Base-by-base conservation (phyloP, 2,329 filamentous ascomycete genomes). In the Xylariaceae sp. region DNA sequence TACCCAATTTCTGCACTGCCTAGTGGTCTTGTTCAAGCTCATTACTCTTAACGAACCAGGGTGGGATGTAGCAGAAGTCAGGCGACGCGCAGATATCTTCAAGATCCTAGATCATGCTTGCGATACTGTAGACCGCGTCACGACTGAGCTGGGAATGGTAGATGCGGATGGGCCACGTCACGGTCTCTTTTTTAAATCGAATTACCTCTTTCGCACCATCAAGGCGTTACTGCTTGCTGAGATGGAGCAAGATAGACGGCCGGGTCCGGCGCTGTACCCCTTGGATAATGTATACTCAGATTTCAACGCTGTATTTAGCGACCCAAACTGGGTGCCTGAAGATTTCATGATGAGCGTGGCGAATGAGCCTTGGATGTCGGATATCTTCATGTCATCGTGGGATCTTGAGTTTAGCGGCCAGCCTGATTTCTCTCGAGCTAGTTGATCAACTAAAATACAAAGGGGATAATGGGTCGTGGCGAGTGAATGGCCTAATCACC, bases 21-120 rank as follows among this genome's bases (percentile, higher is more conserved):
- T 65, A 7, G 60, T 64, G 4, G 54, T 64, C 7, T 51, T 64
- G 9, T 65, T 67, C 37, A 62, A 59, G 42, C 62, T 67, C 16
- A 40, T 42, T 20, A 63, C 49, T 2, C 52, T 64, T 29, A 39
- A 60, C n/a, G 64, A 64, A 33, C 55, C 60, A 6, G 63, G 59
- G 8, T 67, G 61, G 64, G 62, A 66, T 33, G 30, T 51, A 1
- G 55, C 56, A 3, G 61, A 65, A 16, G 59, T 64, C 3, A 49
- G 52, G 24, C 49, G 58, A 20, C 56, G 61, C 1, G 57, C 57
- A 4, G 62, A 67, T 35, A 52, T 65, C 3, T 59, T 66, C 36
- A 53, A 43, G 3, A 49, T 60, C 13, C 37, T 67, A 0, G 65
- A 67, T 35, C 55, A 41, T 2, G 18, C 46, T 7, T 54, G 48